Percentiles rank a stretch among this genome's conserved stretches.
Evolutionary conservation across 208 protist species (phyloP).

Genomic region (Phytomonas francai): DNA sequence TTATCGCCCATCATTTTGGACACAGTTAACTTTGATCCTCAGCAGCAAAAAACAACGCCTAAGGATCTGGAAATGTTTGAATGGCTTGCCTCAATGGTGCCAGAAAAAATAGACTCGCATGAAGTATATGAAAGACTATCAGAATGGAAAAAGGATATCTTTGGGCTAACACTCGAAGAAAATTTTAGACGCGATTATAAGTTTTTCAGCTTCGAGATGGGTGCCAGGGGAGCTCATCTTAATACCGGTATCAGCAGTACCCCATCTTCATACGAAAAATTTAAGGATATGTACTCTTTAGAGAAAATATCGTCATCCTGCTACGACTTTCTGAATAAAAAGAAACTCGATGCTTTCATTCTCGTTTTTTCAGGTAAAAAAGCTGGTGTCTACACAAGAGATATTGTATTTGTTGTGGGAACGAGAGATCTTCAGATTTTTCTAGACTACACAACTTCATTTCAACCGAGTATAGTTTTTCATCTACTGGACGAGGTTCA

Average conservation of each 20-base stretch:
- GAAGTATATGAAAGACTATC: constrained; percentile 45
- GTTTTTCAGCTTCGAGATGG: constrained; percentile 39
- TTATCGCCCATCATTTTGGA: constrained; percentile 70
- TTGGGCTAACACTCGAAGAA: constrained; percentile 49
- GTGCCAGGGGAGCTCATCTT: constrained; percentile 9
- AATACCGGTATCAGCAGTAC: constrained; percentile 68
- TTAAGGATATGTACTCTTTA: constrained; percentile 22
- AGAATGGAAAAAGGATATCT: constrained; percentile 70
- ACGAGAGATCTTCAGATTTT: constrained; percentile 26
- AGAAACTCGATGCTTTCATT: constrained; percentile 46
- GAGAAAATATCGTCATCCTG: constrained; percentile 22
- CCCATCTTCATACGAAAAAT: constrained; percentile 51
- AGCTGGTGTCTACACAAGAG: constrained; percentile 38
- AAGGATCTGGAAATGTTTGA: constrained; percentile 41
- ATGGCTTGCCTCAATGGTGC: constrained; percentile 29
- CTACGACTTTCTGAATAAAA: constrained; percentile 28
- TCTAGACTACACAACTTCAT: constrained; percentile 25
- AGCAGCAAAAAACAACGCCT: constrained; percentile 72
- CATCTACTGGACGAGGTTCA: constrained; percentile 14
- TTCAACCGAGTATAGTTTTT: constrained; percentile 25
- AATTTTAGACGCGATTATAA: constrained; percentile 82
- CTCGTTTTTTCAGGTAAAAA: constrained; percentile 58
- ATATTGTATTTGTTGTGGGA: constrained; percentile 44
- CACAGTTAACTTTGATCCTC: constrained; percentile 69
- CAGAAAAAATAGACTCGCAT: constrained; percentile 10